Percentiles rank a stretch among this genome's conserved stretches.
These are phyloP conservation scores for Wickerhamomyces rabaulensis DNA, from an alignment of 805 yeast genomes.

Conservation along the genomic window DNA sequence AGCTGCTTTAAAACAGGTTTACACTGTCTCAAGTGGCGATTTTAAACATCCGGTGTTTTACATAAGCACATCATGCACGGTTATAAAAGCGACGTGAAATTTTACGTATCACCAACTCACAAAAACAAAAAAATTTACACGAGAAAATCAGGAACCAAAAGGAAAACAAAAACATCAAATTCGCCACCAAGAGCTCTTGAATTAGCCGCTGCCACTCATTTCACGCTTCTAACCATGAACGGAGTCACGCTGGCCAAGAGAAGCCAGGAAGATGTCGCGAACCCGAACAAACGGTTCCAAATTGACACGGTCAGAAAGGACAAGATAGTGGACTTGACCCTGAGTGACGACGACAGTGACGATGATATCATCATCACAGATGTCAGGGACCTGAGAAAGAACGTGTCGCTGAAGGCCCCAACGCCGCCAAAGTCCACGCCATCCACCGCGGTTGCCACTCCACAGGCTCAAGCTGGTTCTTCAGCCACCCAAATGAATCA, in stretches of 20 bases:
- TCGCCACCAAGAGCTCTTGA: background rate
- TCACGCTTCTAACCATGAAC: background rate
- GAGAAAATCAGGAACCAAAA: too few species aligned
- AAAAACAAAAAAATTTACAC: background rate
- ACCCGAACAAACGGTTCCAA: constrained; percentile 2
- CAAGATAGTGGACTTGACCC: constrained; percentile 14
- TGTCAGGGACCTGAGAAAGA: constrained; percentile 7
- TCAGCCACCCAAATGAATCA: background rate
- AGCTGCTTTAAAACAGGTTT: too few species aligned
- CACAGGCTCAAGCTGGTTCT: background rate
- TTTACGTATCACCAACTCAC: too few species aligned
- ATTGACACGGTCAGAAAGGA: background rate
- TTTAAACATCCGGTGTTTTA: too few species aligned
- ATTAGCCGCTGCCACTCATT: background rate
- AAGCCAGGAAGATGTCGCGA: background rate
- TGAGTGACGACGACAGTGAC: constrained; percentile 9
- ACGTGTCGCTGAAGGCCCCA: background rate
- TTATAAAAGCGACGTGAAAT: background rate
- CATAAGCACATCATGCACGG: background rate
- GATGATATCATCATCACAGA: constrained; percentile 20
- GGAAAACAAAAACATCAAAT: too few species aligned
- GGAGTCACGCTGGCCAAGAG: background rate
- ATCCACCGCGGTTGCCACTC: background rate
- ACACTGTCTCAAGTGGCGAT: too few species aligned
- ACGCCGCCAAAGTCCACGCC: background rate